Conservation (phyloP, 495 filamentous ascomycete species). For the Jackrogersella multiformis region DNA sequence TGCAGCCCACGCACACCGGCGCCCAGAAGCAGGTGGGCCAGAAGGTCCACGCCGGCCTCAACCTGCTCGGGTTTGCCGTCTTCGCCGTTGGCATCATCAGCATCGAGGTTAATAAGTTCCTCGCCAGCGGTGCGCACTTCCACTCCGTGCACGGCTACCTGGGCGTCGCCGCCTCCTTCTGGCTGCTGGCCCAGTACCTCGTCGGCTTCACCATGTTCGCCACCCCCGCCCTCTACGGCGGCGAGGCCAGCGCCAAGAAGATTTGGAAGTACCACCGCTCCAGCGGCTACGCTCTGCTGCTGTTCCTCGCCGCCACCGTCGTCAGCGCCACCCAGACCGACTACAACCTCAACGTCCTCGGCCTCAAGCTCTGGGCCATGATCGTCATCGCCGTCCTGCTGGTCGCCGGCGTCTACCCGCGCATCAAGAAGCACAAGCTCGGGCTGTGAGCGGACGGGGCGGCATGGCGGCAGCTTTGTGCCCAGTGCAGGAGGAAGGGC, state of each 20-base stretch:
- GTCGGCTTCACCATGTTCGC: conserved; percentile 85
- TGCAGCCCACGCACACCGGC: conserved; percentile 86
- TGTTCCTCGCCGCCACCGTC: conserved; percentile 76
- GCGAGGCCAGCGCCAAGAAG: conserved; percentile 78
- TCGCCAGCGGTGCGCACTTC: conserved; percentile 70
- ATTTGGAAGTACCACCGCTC: conserved; percentile 90
- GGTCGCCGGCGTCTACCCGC: conserved; percentile 73
- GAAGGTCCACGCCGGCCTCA: conserved; percentile 71
- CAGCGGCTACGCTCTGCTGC: conserved; percentile 77
- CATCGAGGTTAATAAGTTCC: conserved; percentile 84
- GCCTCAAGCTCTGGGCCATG: conserved; percentile 78
- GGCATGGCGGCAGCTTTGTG: no score
- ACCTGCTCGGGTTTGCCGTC: conserved; percentile 66
- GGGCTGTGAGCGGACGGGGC: conserved; percentile 56
- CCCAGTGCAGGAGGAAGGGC: background rate
- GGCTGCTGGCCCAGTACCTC: conserved; percentile 74
- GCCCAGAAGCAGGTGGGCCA: conserved; percentile 77
- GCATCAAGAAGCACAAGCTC: conserved; percentile 86
- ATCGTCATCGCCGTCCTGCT: conserved; percentile 67
- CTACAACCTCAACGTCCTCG: conserved; percentile 67
- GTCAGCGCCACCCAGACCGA: conserved; percentile 77
- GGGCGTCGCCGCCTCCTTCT: conserved; percentile 77
- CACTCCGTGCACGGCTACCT: conserved; percentile 81
- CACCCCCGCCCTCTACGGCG: conserved; percentile 74
- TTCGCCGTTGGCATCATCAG: conserved; percentile 74